A percentile compares a stretch with the other conserved stretches of the same genome.
Conservation (phyloP, 192 early-diverging fungal genomes). For the Glomus cerebriforme region DNA sequence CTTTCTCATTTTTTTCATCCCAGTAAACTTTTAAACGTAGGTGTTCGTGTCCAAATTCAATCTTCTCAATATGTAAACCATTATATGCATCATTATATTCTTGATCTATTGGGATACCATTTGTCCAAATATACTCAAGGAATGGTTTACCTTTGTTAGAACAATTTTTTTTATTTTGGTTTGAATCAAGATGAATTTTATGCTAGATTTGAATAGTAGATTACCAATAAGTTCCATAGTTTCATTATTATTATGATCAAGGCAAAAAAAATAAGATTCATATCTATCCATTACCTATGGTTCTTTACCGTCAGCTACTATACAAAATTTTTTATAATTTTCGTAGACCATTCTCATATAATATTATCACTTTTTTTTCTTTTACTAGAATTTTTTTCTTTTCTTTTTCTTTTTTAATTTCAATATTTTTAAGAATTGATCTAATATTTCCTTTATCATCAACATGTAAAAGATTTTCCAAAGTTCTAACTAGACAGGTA, state of each 20-base stretch:
- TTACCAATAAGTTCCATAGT: not conserved
- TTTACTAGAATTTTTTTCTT: too few relatives aligned
- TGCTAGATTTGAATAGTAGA: not conserved
- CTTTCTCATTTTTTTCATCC: not conserved
- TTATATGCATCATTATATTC: not conserved
- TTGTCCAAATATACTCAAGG: not conserved
- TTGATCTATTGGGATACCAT: not conserved
- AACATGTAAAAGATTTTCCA: not conserved
- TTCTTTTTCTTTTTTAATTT: not conserved
- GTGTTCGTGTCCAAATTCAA: not conserved
- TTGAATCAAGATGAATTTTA: not conserved
- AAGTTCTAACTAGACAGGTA: not conserved
- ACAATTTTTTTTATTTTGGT: not conserved
- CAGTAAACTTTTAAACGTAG: not conserved
- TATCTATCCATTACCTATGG: not conserved
- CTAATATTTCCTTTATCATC: not conserved
- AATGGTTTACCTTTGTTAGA: not conserved
- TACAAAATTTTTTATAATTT: not conserved
- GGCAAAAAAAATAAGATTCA: not conserved
- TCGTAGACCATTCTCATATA: not conserved
- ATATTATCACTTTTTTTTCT: not conserved
- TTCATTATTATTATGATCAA: not conserved
- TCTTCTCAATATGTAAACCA: not conserved
- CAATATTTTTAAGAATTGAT: not conserved
- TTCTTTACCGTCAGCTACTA: not conserved